These are phyloP conservation scores for Trichomonascaceae sp. DNA, from an alignment of 1,139 yeast species.

Conservation along the genomic window DNA sequence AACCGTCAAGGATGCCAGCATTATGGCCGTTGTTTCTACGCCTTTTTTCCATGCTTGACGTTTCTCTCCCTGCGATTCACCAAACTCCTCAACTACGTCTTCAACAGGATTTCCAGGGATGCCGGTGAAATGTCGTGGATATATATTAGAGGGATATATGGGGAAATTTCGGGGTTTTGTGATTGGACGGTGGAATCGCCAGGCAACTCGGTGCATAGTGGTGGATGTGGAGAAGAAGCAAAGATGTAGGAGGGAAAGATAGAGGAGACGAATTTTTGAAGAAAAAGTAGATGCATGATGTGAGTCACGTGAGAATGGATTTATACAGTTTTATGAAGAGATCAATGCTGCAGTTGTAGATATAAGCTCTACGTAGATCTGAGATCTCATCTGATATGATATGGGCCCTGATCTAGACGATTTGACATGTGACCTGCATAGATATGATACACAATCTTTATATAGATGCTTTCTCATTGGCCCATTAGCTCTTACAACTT, in stretches of 20 bases:
- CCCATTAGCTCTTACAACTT: conserved; percentile 55
- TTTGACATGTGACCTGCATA: no score
- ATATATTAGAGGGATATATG: not conserved
- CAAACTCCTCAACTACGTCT: conserved; percentile 4
- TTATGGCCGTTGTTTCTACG: conserved; percentile 67
- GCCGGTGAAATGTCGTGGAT: not conserved
- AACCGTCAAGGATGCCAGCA: conserved; percentile 65
- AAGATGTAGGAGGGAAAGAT: not conserved
- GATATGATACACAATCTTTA: not conserved
- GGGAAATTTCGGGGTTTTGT: not conserved
- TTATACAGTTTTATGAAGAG: not conserved
- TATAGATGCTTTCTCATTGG: not conserved
- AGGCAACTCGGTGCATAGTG: not conserved
- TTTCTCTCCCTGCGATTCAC: not conserved
- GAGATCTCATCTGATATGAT: not conserved
- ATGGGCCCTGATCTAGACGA: no score
- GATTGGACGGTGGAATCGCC: not conserved
- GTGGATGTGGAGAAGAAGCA: not conserved
- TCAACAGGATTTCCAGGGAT: conserved; percentile 7
- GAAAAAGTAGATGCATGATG: not conserved
- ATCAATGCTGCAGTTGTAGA: not conserved
- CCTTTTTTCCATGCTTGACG: conserved; percentile 43
- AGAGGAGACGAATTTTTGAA: no score
- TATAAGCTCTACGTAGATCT: not conserved
- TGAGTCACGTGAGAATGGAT: not conserved